phyloP scores from a whole-genome alignment of 1,284 basidiomycete genomes.

The Polyporus tsugae region DNA sequence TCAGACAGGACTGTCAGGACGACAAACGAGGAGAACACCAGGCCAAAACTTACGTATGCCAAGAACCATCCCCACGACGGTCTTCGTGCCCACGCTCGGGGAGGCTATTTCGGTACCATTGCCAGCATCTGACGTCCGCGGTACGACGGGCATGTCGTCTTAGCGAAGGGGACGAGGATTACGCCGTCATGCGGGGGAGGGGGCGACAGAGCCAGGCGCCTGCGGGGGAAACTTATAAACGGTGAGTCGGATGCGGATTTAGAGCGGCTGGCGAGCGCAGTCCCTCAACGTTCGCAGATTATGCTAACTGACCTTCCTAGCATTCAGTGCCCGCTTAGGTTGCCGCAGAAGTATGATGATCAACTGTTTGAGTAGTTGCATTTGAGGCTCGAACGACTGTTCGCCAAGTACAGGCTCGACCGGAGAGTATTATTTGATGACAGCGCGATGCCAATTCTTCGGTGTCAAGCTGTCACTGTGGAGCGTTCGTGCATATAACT shows the following conservation, averaged over 20 bases:
- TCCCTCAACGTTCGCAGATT: neutral
- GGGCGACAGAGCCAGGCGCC: neutral
- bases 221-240: constrained; percentile 10
- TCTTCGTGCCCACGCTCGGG: constrained; percentile 33
- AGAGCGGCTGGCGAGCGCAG: constrained; percentile 21
- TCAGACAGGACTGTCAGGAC: neutral
- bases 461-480: neutral
- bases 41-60: constrained; percentile 36
- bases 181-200: constrained; percentile 13
- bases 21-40: neutral
- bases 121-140: constrained; percentile 20
- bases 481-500: neutral
- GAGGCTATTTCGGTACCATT: constrained; percentile 22
- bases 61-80: constrained; percentile 39
- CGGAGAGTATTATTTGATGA: neutral
- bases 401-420: neutral
- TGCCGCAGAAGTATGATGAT: neutral
- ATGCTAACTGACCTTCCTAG: neutral
- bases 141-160: constrained; percentile 29
- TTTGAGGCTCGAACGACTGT: neutral
- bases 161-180: neutral
- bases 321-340: neutral
- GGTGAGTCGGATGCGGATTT: constrained; percentile 22
- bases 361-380: neutral
- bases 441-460: neutral